These are phyloP conservation scores for Cryptococcus sp. DNA, from an alignment of 1,284 basidiomycete species.

Conservation along the genomic window DNA sequence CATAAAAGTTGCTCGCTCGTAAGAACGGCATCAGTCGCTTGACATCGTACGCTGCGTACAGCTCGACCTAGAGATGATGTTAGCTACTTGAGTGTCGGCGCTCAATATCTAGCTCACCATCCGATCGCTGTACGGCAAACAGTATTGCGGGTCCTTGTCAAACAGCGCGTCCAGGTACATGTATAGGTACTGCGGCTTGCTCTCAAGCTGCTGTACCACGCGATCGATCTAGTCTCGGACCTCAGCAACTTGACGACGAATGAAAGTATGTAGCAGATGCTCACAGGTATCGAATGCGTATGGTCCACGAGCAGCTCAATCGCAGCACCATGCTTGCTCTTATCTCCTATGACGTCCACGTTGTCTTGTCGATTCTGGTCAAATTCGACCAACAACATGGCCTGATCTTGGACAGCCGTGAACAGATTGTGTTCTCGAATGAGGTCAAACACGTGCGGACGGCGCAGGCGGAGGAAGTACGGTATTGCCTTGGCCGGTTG, in stretches of 20 bases:
- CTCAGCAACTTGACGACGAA: not conserved
- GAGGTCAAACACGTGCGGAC: constrained; percentile 89
- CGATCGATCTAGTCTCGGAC: constrained; percentile 65
- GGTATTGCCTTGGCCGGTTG: constrained; percentile 93
- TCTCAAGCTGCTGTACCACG: constrained; percentile 83
- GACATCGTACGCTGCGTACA: constrained; percentile 88
- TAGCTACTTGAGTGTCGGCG: not conserved
- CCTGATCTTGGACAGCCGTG: constrained; percentile 92
- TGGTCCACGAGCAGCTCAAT: constrained; percentile 90
- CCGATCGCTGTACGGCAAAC: constrained; percentile 77
- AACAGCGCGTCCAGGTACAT: constrained; percentile 91
- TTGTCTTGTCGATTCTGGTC: constrained; percentile 80
- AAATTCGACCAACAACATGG: constrained; percentile 86
- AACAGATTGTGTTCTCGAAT: constrained; percentile 94
- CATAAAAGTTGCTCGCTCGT: constrained; percentile 88
- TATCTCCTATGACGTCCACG: constrained; percentile 29
- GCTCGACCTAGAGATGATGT: constrained; percentile 64
- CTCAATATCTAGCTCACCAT: constrained; percentile 71
- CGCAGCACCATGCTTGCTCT: constrained; percentile 60
- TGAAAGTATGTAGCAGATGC: constrained; percentile 33
- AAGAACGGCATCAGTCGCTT: constrained; percentile 83
- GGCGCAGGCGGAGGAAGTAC: constrained; percentile 80
- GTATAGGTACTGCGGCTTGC: constrained; percentile 79
- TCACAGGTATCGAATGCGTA: constrained; percentile 89
- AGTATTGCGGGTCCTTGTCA: constrained; percentile 79